Evolutionary conservation across 208 protist genomes (phyloP).

Genomic region (Blastocrithidia nonstop): DNA sequence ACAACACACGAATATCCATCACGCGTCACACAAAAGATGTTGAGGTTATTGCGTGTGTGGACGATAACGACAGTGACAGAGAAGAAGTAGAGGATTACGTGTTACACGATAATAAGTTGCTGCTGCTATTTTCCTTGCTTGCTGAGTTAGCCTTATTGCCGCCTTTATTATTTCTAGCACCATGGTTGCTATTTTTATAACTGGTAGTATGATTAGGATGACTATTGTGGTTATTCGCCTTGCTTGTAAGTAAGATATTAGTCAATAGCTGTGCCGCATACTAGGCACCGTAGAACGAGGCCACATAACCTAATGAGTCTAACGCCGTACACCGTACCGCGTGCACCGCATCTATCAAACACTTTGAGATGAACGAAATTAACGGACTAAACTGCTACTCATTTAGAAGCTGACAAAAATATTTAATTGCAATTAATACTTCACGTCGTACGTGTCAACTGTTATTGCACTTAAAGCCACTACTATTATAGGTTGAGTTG

Average conservation of each 20-base stretch:
- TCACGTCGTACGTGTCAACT: conserved; percentile 65
- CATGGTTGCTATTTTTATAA: too few relatives aligned
- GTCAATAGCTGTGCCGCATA: conserved; percentile 37
- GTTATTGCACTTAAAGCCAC: too few relatives aligned
- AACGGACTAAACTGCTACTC: conserved; percentile 34
- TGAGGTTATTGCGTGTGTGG: conserved; percentile 11
- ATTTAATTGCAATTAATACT: conserved; percentile 18
- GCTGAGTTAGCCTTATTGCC: too few relatives aligned
- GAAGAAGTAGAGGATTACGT: too few relatives aligned
- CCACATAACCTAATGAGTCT: conserved; percentile 26
- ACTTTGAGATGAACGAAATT: conserved; percentile 17
- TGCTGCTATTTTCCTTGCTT: too few relatives aligned
- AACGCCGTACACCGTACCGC: conserved; percentile 34
- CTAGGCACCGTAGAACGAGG: conserved; percentile 24
- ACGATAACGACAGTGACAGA: too few relatives aligned
- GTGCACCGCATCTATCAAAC: conserved; percentile 53
- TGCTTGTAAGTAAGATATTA: conserved; percentile 35
- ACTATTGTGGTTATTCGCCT: too few relatives aligned
- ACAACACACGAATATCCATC: conserved; percentile 35
- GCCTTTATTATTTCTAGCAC: too few relatives aligned
- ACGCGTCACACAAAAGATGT: conserved; percentile 27
- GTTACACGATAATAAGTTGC: too few relatives aligned
- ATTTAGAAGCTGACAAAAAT: conserved; percentile 26
- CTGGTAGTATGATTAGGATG: too few relatives aligned
- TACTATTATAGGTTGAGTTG: too few relatives aligned